These are phyloP conservation scores for Cyberlindnera lachancei DNA, from an alignment of 805 yeast species.

Conservation along the genomic window DNA sequence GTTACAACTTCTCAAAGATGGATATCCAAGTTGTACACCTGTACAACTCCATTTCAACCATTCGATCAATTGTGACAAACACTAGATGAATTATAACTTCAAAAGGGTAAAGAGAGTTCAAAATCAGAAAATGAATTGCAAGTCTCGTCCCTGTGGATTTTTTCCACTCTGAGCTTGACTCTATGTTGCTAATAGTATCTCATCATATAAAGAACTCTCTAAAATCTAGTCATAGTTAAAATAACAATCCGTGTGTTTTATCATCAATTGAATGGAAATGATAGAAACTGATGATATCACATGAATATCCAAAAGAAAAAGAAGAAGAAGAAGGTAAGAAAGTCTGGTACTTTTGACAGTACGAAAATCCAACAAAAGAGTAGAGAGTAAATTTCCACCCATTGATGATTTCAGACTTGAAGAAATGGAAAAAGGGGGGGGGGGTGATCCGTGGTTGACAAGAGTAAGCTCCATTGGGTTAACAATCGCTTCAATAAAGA, in stretches of 20 bases:
- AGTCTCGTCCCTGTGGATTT: constrained; percentile 60
- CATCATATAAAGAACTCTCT: constrained; percentile 41
- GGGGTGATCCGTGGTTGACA: constrained; percentile 49
- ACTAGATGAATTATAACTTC: too few species aligned
- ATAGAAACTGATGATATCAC: too few species aligned
- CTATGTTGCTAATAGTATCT: constrained; percentile 75
- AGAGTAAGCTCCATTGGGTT: constrained; percentile 90
- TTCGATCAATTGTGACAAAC: too few species aligned
- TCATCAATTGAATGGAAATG: too few species aligned
- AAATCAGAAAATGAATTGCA: constrained; percentile 35
- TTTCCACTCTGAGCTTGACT: constrained; percentile 78
- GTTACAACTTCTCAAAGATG: too few species aligned
- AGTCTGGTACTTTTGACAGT: constrained; percentile 66
- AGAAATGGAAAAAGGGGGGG: constrained; percentile 16
- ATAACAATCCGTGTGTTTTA: too few species aligned
- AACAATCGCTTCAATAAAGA: constrained; percentile 19
- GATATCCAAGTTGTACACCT: constrained; percentile 17
- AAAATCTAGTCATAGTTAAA: too few species aligned
- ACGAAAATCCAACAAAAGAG: constrained; percentile 25
- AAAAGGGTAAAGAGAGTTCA: constrained; percentile 1
- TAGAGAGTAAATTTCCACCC: background rate
- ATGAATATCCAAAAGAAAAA: constrained; percentile 2
- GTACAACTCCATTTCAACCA: constrained; percentile 5
- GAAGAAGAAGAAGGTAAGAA: constrained; percentile 7
- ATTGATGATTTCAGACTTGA: constrained; percentile 14